Conservation (phyloP, 192 early-diverging fungal genomes). For the Linnemannia schmuckeri region DNA sequence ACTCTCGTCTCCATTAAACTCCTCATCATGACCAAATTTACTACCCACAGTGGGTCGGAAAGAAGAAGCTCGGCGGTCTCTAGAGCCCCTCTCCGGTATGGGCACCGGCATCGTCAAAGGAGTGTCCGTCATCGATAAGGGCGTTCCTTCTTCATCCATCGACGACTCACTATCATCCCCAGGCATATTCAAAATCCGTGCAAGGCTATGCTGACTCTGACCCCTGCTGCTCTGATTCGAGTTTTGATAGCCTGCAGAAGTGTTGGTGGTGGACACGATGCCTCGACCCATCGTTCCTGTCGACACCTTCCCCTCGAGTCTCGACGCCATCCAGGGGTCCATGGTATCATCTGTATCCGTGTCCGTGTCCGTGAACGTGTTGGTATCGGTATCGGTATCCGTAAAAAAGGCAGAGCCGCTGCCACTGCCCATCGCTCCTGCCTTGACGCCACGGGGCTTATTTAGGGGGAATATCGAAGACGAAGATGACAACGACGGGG, state of each 20-base stretch:
- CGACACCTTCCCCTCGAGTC: no score
- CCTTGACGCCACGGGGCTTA: neutral
- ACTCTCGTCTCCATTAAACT: neutral
- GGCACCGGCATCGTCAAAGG: neutral
- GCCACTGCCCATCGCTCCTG: neutral
- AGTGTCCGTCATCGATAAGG: neutral
- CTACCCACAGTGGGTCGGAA: neutral
- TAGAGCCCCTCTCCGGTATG: neutral
- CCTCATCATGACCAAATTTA: neutral
- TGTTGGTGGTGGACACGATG: neutral
- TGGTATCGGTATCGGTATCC: constrained; percentile 49
- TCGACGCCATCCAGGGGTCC: neutral
- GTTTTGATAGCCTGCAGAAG: constrained; percentile 5
- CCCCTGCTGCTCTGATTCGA: constrained; percentile 9
- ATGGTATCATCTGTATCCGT: constrained; percentile 27
- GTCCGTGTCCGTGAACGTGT: constrained; percentile 40
- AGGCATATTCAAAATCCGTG: constrained; percentile 17
- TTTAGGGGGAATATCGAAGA: neutral
- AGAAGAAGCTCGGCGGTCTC: neutral
- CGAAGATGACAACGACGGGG: neutral
- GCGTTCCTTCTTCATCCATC: constrained; percentile 9
- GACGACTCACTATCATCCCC: constrained; percentile 29
- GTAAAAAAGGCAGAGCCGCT: neutral
- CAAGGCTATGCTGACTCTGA: constrained; percentile 16
- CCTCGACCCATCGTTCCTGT: neutral